A percentile compares a stretch with the other conserved stretches of the same genome.
Conservation (phyloP, 2,329 filamentous ascomycete genomes). For the Fusarium virguliforme region DNA sequence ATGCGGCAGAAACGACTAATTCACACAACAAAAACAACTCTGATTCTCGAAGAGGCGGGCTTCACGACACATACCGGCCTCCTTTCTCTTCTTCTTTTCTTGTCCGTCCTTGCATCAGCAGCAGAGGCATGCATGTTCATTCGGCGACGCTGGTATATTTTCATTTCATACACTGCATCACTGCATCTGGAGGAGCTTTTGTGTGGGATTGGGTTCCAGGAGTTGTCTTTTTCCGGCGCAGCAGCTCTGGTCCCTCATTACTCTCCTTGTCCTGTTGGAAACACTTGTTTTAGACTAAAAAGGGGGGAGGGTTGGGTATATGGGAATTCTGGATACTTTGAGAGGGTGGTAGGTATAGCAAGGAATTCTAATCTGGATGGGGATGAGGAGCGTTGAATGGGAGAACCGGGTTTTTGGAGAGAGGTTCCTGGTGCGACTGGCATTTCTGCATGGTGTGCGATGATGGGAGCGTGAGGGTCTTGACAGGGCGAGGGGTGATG, state of each 20-base stretch:
- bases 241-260: slow-evolving; percentile 23
- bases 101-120: slow-evolving; percentile 12
- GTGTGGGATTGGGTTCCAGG: slow-evolving; percentile 27
- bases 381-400: not conserved
- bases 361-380: slow-evolving; percentile 27
- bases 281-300: slow-evolving; percentile 32
- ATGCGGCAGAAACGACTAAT: slow-evolving; percentile 44
- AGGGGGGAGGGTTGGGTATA: not conserved
- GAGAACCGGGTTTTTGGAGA: not conserved
- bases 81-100: not conserved
- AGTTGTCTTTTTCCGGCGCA: slow-evolving; percentile 39
- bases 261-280: slow-evolving; percentile 32
- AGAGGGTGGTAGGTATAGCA: slow-evolving; percentile 5
- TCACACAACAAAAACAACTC: slow-evolving; percentile 34
- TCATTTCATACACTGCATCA: slow-evolving; percentile 41
- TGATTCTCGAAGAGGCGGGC: slow-evolving; percentile 15
- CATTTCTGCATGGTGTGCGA: slow-evolving; percentile 21
- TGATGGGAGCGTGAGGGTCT: slow-evolving; percentile 13
- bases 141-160: slow-evolving; percentile 20
- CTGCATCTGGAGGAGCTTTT: slow-evolving; percentile 31
- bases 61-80: slow-evolving; percentile 17
- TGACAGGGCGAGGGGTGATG: slow-evolving; percentile 14
- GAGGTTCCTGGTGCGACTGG: not conserved
- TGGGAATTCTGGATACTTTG: slow-evolving; percentile 12
- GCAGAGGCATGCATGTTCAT: slow-evolving; percentile 19